Evolutionary conservation across 352 stramenopile species (phyloP).

Genomic region (Phytophthora fragariaefolia): DNA sequence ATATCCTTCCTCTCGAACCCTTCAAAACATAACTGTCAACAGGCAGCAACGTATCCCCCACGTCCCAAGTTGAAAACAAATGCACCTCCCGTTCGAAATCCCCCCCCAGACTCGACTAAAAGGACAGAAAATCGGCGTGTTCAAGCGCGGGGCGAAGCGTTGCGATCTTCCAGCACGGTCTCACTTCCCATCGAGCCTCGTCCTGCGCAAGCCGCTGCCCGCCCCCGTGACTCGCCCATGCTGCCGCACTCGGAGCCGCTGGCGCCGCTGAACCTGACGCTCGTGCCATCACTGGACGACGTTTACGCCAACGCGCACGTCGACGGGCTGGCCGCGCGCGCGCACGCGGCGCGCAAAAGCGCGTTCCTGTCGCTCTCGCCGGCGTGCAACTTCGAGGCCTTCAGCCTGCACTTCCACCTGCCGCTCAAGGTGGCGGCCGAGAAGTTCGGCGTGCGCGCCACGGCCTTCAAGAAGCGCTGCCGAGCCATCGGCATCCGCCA

Average conservation of each 20-base stretch:
- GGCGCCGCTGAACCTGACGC: constrained; percentile 40
- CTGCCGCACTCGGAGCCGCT: constrained; percentile 31
- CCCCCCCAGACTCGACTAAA: constrained; percentile 7
- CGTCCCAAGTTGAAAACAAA: not conserved
- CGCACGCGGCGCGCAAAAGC: constrained; percentile 49
- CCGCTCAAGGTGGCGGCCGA: constrained; percentile 72
- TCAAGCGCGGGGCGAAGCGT: constrained; percentile 1
- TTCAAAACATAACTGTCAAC: too few species aligned
- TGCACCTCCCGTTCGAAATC: not conserved
- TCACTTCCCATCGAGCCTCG: constrained; percentile 33
- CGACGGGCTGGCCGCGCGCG: constrained; percentile 33
- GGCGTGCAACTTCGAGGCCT: constrained; percentile 73
- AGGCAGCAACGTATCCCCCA: too few species aligned
- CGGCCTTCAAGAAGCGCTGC: constrained; percentile 80
- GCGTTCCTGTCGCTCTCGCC: constrained; percentile 61
- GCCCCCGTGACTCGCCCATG: constrained; percentile 14
- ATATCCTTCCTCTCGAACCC: not conserved
- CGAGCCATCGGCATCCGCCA: constrained; percentile 75
- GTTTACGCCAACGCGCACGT: constrained; percentile 24
- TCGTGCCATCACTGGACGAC: constrained; percentile 39
- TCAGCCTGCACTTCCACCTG: constrained; percentile 72
- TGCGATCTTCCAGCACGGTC: constrained; percentile 33
- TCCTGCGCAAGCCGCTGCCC: constrained; percentile 18
- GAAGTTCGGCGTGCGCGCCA: constrained; percentile 78
- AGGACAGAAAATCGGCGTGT: constrained; percentile 8